phyloP scores from a whole-genome alignment of 225 moss, liverwort and hornwort genomes.

The Ulota crispa region DNA sequence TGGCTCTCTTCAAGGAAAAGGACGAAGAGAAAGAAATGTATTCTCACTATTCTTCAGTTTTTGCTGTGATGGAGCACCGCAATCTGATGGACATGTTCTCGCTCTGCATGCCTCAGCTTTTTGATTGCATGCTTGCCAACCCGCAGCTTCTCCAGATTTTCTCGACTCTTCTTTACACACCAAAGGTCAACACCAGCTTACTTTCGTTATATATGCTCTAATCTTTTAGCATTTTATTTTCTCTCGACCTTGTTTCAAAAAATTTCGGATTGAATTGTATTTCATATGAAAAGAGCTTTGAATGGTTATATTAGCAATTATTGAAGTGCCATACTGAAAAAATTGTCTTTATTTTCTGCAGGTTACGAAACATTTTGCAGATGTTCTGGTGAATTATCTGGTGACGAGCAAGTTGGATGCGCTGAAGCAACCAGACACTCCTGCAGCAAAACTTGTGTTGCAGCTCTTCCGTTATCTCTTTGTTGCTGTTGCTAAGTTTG shows the following conservation, averaged over 20 bases:
- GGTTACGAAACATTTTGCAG: constrained; percentile 97
- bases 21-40: constrained; percentile 99
- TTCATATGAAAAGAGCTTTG: neutral
- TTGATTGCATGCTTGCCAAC: constrained; percentile 98
- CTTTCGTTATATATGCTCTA: constrained; percentile 1
- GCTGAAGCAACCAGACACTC: constrained; percentile 89
- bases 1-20: constrained; percentile 97
- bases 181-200: constrained; percentile 59
- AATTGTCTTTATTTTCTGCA: constrained; percentile 25
- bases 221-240: constrained; percentile 11
- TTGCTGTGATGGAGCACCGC: constrained; percentile 99
- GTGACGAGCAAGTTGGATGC: constrained; percentile 89
- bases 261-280: neutral
- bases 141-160: constrained; percentile 95
- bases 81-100: constrained; percentile 99
- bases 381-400: constrained; percentile 92
- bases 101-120: constrained; percentile 98
- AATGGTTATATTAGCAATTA: constrained; percentile 1
- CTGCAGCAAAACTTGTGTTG: constrained; percentile 90
- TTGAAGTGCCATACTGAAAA: constrained; percentile 19
- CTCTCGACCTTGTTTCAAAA: constrained; percentile 9
- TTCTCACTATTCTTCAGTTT: constrained; percentile 89
- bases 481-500: constrained; percentile 92
- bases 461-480: constrained; percentile 97
- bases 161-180: constrained; percentile 86